Evolutionary conservation across 73 alveolate genomes (phyloP), one percentile per base, ranked within the genome.

Genomic region (Blepharisma japonicum): DNA sequence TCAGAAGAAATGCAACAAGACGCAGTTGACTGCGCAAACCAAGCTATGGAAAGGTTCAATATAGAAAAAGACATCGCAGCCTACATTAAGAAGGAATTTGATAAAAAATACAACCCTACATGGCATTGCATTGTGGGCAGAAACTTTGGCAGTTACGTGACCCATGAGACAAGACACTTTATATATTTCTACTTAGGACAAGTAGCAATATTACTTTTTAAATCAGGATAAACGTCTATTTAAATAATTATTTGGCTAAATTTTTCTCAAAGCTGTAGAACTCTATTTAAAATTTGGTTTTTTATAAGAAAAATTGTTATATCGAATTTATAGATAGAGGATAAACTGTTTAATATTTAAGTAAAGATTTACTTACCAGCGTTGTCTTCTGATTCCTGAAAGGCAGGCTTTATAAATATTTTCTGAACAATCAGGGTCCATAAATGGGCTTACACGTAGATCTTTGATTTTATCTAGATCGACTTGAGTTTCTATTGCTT

Each of bases 31-130:
- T 94, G 97, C 67, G 96, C 98, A 61, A 96, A 98, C 8, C 96
- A 96, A 88, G 99, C 96, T 27, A 85, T 91, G 77, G 83, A 51
- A 23, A 83, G 77, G 87, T 84, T 79, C 82, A 84, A 84, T 77
- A 84, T 84, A 9, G 91, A 84, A 80, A 84, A 84, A 80, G 91
- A 84, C 72, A 84, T 84, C 55, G 91, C 91, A 3, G 99, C 99
- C 45, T 97, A 92, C 96, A 96, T 96, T 93, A 97, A 97, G 96
- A 97, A 97, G 95, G 99, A 96, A 86, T 97, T 97, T 89, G 99
- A 97, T 90, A 94, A 97, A 92, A 97, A 97, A 87, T 97, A 97
- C 94, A 97, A 97, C 92, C 99, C 99, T 27, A 97, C 99, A 9
- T 97, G 99, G 99, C 99, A 96, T 84, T 90, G 96, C 71, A 89